Evolutionary conservation across 202 grass and related monocot genomes (phyloP), one percentile per base, ranked within the genome.

Genomic region (Bolboschoenoplectus hybrid): DNA sequence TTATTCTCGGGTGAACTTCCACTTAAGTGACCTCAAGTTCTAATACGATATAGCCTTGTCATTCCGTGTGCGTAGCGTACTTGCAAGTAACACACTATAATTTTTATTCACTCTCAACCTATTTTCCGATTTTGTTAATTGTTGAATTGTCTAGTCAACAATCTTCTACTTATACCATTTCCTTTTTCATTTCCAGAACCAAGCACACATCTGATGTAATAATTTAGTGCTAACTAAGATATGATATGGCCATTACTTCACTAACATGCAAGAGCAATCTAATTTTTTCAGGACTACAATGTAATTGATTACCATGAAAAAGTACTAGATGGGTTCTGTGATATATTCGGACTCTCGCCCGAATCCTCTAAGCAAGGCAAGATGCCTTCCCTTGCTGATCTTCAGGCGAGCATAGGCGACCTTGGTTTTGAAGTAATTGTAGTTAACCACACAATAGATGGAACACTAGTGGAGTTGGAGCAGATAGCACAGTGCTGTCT

Each of bases 381-480:
- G 74, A 92, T 99, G 90, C 97, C 97, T 74, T 94, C 93, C 52
- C 83, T 96, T 63, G 86, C 88, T 46, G 93, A 99, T 85, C 97
- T 99, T 61, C 97, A 99, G 85, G 90, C 92, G 66, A 85, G 89
- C 75, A 99, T 99, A 55, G 97, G 97, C 0, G 97, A 99, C 85
- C 90, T 99, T 32, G 97, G 97, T 52, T 99, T 96, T 89, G 97
- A 99, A 92, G 97, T 99, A 72, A 94, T 99, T 78, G 91, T 99
- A 75, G 87, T 99, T 80, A 99, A 97, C 81, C 97, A 88, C 44
- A 78, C 97, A 38, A 92, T 96, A 86, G 97, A 99, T 71, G 71
- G 85, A 64, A 90, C 90, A 47, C 86, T 99, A 87, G 86, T 89
- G 81, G 97, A 98, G 87, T 91, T 96, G 89, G 93, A 96, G 71